Percentiles rank a stretch among this genome's conserved stretches.
Conservation (phyloP, 2,329 filamentous ascomycete genomes). For the Microdochium nivale region DNA sequence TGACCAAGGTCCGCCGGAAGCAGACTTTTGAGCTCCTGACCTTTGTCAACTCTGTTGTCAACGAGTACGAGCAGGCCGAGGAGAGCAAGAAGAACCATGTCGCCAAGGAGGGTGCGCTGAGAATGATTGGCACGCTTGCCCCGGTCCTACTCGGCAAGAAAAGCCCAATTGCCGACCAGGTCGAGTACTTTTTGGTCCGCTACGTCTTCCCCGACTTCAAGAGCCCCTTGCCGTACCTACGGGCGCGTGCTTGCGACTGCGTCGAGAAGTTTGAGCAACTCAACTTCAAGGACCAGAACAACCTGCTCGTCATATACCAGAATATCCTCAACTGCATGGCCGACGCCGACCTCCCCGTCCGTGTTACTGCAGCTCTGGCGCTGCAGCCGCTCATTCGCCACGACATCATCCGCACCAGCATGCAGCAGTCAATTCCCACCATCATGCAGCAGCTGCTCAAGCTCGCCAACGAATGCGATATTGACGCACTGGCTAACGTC, state of each 20-base stretch:
- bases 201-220: conserved; percentile 98
- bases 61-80: conserved; percentile 76
- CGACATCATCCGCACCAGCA: conserved; percentile 85
- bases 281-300: conserved; percentile 93
- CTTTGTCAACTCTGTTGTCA: conserved; percentile 93
- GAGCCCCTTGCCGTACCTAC: conserved; percentile 83
- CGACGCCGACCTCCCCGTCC: conserved; percentile 83
- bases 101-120: conserved; percentile 90
- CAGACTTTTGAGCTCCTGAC: conserved; percentile 91
- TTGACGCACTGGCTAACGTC: conserved; percentile 93
- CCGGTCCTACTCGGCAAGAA: conserved; percentile 96
- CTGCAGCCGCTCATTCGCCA: conserved; percentile 93
- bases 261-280: conserved; percentile 97
- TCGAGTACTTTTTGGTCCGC: conserved; percentile 96
- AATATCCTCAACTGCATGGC: conserved; percentile 97
- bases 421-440: conserved; percentile 96
- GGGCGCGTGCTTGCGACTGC: conserved; percentile 91
- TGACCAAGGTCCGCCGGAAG: conserved; percentile 91
- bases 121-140: conserved; percentile 94
- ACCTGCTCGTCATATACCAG: conserved; percentile 90
- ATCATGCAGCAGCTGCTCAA: conserved; percentile 99
- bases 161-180: conserved; percentile 93
- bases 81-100: conserved; percentile 88
- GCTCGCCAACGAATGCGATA: conserved; percentile 94
- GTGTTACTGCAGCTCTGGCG: conserved; percentile 88